A percentile compares a stretch with the other conserved stretches of the same genome.
phyloP scores from a whole-genome alignment of 495 filamentous ascomycete genomes.

The Evansstolkia leycettana region DNA sequence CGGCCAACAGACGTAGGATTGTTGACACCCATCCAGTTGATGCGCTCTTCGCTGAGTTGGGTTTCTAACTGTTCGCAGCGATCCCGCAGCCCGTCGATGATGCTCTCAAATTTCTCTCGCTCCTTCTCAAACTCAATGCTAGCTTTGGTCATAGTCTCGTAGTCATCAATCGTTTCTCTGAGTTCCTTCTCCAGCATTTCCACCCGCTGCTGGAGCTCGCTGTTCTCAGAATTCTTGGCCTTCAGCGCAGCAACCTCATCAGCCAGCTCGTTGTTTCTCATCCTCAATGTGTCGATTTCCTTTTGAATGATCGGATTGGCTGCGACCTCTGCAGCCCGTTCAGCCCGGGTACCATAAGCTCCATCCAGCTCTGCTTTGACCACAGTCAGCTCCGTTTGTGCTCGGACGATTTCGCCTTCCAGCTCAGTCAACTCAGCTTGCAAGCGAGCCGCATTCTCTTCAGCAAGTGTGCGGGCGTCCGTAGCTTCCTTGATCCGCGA shows the following conservation, averaged over 20 bases:
- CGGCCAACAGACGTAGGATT: slow-evolving; percentile 36
- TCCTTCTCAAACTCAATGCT: slow-evolving; percentile 83
- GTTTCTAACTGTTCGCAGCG: slow-evolving; percentile 55
- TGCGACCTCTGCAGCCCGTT: slow-evolving; percentile 67
- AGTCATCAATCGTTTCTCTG: slow-evolving; percentile 67
- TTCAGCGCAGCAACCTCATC: slow-evolving; percentile 46
- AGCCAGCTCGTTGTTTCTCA: slow-evolving; percentile 44
- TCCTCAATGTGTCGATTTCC: slow-evolving; percentile 53
- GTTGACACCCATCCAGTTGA: slow-evolving; percentile 55
- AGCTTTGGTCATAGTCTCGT: slow-evolving; percentile 77
- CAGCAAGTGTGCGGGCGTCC: slow-evolving; percentile 17
- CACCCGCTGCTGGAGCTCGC: slow-evolving; percentile 44
- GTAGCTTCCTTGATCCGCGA: slow-evolving; percentile 15
- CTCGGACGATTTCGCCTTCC: slow-evolving; percentile 69
- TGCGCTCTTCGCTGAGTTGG: slow-evolving; percentile 57
- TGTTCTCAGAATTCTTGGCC: slow-evolving; percentile 23
- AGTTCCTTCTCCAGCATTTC: slow-evolving; percentile 67
- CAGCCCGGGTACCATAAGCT: slow-evolving; percentile 68
- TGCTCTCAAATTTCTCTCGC: slow-evolving; percentile 59
- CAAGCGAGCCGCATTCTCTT: slow-evolving; percentile 39
- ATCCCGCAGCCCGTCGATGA: slow-evolving; percentile 59
- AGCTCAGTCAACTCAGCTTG: slow-evolving; percentile 56
- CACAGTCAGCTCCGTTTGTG: slow-evolving; percentile 85
- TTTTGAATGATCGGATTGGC: slow-evolving; percentile 51
- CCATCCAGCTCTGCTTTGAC: slow-evolving; percentile 90